Conservation (phyloP, 83 land plant species). For the Picea engelmannii region DNA sequence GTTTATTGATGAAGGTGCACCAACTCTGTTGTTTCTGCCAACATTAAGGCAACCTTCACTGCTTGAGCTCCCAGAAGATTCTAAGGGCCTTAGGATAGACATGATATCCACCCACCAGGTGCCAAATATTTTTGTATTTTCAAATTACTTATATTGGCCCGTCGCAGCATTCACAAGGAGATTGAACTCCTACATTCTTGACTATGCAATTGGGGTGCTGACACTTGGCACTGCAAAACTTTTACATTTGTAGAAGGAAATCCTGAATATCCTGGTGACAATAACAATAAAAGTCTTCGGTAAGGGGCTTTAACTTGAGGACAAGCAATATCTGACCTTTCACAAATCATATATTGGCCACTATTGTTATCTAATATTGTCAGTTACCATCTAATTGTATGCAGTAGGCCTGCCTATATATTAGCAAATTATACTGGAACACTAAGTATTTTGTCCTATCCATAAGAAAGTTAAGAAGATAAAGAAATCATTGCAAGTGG, state of each 20-base stretch:
- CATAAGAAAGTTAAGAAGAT: not conserved
- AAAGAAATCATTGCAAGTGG: not conserved
- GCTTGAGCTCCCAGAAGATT: conserved; percentile 7
- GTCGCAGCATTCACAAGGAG: conserved; percentile 1
- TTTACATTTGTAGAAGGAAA: not conserved
- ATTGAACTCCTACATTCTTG: not conserved
- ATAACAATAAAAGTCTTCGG: not conserved
- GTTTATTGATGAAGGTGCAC: not conserved
- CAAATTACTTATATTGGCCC: not conserved
- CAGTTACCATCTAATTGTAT: not conserved
- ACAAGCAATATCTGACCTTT: not conserved
- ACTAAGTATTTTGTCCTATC: not conserved
- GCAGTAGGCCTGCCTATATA: not conserved
- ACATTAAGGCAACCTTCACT: conserved; percentile 7
- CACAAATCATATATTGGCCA: conserved; percentile 6
- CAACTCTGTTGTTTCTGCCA: conserved; percentile 11
- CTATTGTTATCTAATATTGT: not conserved
- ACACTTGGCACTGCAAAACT: not conserved
- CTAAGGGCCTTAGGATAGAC: conserved; percentile 13
- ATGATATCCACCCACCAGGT: not conserved
- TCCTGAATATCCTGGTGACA: conserved; percentile 10
- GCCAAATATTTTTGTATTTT: not conserved
- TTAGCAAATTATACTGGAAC: not conserved
- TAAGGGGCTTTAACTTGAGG: not conserved
- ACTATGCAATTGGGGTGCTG: not conserved